phyloP scores from a whole-genome alignment of 495 filamentous ascomycete species.

The Penicillium ochrochloron region DNA sequence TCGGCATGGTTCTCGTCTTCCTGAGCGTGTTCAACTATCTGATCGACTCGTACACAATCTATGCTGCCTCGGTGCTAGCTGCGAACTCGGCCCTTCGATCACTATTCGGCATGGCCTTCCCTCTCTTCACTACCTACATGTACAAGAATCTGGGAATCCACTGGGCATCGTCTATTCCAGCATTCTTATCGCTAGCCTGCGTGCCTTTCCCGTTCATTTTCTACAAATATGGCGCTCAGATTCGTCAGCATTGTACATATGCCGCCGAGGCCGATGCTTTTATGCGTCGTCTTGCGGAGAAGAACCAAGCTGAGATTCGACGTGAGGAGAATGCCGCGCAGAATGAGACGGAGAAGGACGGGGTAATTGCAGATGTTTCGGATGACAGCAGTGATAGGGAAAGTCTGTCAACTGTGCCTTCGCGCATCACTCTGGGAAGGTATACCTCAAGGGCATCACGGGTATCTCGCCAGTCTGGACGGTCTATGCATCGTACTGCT shows the following conservation, averaged over 20 bases:
- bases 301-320: conserved; percentile 23
- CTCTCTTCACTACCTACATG: conserved; percentile 77
- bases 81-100: conserved; percentile 71
- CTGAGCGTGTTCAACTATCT: conserved; percentile 73
- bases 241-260: conserved; percentile 71
- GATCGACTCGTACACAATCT: conserved; percentile 75
- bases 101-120: conserved; percentile 73
- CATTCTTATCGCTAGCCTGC: conserved; percentile 70
- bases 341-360: conserved; percentile 22
- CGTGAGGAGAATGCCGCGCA: conserved; percentile 16
- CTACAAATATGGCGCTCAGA: conserved; percentile 66
- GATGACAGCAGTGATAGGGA: conserved; percentile 26
- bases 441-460: conserved; percentile 35
- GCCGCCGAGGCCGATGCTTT: conserved; percentile 54
- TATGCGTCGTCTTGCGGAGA: conserved; percentile 38
- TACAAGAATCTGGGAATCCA: conserved; percentile 73
- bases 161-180: conserved; percentile 76
- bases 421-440: conserved; percentile 23
- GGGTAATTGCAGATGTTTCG: conserved; percentile 1
- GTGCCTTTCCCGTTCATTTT: conserved; percentile 77
- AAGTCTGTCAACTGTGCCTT: conserved; percentile 35
- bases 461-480: conserved; percentile 37
- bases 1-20: conserved; percentile 73
- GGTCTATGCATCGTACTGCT: conserved; percentile 29
- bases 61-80: conserved; percentile 74